Conservation (phyloP, 2,329 filamentous ascomycete genomes). For the Geosmithia putterillii region DNA sequence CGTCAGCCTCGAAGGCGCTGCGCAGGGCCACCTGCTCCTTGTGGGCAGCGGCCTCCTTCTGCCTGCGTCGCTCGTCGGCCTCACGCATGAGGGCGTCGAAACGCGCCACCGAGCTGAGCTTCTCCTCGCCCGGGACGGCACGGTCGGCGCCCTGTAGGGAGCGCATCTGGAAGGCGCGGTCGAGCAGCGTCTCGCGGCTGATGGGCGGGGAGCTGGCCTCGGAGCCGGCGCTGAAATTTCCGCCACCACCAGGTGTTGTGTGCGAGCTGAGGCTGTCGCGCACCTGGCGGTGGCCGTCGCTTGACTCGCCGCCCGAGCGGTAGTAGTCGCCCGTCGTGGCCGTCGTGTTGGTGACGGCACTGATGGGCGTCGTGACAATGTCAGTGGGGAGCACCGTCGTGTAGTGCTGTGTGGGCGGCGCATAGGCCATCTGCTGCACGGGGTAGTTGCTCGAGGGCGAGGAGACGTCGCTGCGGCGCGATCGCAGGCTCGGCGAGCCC, state of each 20-base stretch:
- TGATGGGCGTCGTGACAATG: constrained; percentile 42
- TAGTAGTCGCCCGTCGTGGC: constrained; percentile 41
- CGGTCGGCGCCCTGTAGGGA: constrained; percentile 49
- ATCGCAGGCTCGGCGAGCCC: constrained; percentile 47
- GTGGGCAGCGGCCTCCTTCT: constrained; percentile 19
- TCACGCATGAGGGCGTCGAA: constrained; percentile 57
- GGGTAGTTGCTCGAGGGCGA: constrained; percentile 39
- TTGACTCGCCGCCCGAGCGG: constrained; percentile 45
- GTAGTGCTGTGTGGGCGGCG: constrained; percentile 33
- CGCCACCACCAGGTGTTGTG: constrained; percentile 20
- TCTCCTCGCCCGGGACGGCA: constrained; percentile 44
- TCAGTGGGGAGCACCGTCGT: constrained; percentile 39
- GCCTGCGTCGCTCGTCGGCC: constrained; percentile 36
- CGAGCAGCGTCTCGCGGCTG: constrained; percentile 53
- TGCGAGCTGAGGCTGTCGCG: constrained; percentile 41
- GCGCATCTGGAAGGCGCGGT: constrained; percentile 51
- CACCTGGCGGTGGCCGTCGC: constrained; percentile 40
- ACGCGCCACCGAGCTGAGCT: constrained; percentile 50
- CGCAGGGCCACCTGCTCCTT: constrained; percentile 22
- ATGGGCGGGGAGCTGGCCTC: constrained; percentile 37
- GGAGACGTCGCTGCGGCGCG: constrained; percentile 50
- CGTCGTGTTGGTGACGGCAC: constrained; percentile 15
- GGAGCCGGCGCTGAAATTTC: constrained; percentile 8
- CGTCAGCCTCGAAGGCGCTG: constrained; percentile 40
- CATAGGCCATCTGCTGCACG: constrained; percentile 21